These are phyloP conservation scores for Lodderomyces theae DNA, from an alignment of 1,139 yeast genomes.

Conservation along the genomic window DNA sequence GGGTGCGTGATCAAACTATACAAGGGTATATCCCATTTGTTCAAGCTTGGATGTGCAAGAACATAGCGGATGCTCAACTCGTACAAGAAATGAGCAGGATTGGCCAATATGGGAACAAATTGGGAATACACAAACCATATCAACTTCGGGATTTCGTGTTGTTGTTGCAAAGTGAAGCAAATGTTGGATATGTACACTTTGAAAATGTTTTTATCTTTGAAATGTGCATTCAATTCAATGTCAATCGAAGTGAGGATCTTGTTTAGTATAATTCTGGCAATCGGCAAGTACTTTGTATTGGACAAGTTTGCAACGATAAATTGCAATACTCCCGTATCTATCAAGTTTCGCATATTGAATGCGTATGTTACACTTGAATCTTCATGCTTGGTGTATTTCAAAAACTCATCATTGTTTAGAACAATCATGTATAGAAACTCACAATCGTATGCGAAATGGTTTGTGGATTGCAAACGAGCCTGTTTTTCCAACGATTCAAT, in stretches of 20 bases:
- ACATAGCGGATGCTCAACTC: conserved; percentile 66
- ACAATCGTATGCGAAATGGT: conserved; percentile 47
- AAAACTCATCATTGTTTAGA: conserved; percentile 61
- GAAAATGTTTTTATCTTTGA: conserved; percentile 59
- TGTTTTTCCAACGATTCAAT: conserved; percentile 24
- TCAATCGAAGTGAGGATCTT: conserved; percentile 39
- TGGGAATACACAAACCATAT: conserved; percentile 50
- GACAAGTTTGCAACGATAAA: conserved; percentile 51
- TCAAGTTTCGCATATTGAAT: conserved; percentile 55
- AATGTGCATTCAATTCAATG: conserved; percentile 22
- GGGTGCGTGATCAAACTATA: conserved; percentile 45
- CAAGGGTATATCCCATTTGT: conserved; percentile 63
- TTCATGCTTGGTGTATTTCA: conserved; percentile 27
- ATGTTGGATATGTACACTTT: conserved; percentile 62
- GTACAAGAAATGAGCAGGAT: conserved; percentile 71
- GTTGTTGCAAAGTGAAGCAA: conserved; percentile 38
- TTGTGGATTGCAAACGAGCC: conserved; percentile 14
- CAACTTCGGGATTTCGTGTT: conserved; percentile 29
- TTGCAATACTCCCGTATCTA: conserved; percentile 60
- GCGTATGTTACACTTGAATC: conserved; percentile 21
- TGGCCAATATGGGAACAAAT: conserved; percentile 54
- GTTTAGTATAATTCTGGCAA: conserved; percentile 38
- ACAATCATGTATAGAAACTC: conserved; percentile 57
- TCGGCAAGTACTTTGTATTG: conserved; percentile 15
- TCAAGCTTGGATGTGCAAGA: conserved; percentile 54